phyloP scores from a whole-genome alignment of 2,329 filamentous ascomycete genomes.

The Diplodia corticola region DNA sequence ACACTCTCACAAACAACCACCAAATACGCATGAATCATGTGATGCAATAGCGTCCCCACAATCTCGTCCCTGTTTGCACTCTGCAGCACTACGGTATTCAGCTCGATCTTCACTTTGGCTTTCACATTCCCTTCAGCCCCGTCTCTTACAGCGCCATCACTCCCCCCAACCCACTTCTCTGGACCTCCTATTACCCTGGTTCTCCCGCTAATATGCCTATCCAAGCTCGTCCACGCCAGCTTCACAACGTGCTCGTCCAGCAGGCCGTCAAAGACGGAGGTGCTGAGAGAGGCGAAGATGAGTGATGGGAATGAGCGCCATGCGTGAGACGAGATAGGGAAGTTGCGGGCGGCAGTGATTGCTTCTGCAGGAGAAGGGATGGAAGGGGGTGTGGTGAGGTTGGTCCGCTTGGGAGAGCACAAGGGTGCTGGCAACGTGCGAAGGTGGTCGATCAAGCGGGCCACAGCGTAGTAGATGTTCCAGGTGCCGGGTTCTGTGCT shows the following conservation, averaged over 20 bases:
- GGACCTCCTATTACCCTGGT: conserved; percentile 39
- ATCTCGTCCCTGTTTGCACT: conserved; percentile 36
- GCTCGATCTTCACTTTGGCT: conserved; percentile 36
- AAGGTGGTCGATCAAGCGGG: conserved; percentile 40
- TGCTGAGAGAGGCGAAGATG: conserved; percentile 41
- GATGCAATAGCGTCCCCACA: conserved; percentile 43
- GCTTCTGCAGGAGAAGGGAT: conserved; percentile 23
- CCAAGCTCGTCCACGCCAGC: conserved; percentile 34
- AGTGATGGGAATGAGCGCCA: conserved; percentile 34
- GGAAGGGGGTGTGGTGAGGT: background rate
- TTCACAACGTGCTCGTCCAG: conserved; percentile 40
- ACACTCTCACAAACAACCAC: conserved; percentile 44
- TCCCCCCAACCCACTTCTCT: background rate
- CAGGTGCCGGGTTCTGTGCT: conserved; percentile 34
- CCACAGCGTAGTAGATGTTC: conserved; percentile 46
- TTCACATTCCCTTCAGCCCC: background rate
- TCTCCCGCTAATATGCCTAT: conserved; percentile 33
- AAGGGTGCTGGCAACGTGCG: conserved; percentile 16
- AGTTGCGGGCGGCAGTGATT: conserved; percentile 28
- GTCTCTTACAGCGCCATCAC: background rate
- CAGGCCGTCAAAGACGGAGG: conserved; percentile 39
- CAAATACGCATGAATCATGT: conserved; percentile 50
- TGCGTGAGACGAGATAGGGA: conserved; percentile 26
- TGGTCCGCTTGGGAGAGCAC: conserved; percentile 20
- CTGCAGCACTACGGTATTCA: conserved; percentile 31